These are phyloP conservation scores for Mortierella sp. DNA, from an alignment of 371 early-diverging fungal genomes.

Conservation along the genomic window DNA sequence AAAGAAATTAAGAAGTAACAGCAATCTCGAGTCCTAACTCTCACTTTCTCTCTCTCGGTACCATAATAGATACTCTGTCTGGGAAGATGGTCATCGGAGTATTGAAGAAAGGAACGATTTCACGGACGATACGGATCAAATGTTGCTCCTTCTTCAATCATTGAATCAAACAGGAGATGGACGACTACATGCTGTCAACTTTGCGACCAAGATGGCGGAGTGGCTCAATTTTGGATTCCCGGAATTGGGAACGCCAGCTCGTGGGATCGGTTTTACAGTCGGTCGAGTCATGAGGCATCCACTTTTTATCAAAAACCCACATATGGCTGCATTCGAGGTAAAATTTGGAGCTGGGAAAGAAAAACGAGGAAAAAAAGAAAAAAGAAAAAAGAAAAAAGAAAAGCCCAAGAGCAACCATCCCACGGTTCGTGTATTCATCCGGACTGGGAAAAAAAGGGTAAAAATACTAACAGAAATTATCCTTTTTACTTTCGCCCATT, in stretches of 20 bases:
- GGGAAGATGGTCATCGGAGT: conserved; percentile 52
- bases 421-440: too few relatives aligned
- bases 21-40: too few relatives aligned
- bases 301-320: conserved; percentile 52
- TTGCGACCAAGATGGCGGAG: conserved; percentile 57
- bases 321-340: conserved; percentile 52
- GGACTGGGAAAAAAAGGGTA: too few relatives aligned
- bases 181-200: conserved; percentile 57
- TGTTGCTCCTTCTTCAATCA: conserved; percentile 64
- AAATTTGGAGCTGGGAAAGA: too few relatives aligned
- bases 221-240: conserved; percentile 62
- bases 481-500: not conserved
- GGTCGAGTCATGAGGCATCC: conserved; percentile 57
- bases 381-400: too few relatives aligned
- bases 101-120: conserved; percentile 62
- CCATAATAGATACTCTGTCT: conserved; percentile 41
- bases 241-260: conserved; percentile 61
- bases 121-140: conserved; percentile 77
- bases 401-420: too few relatives aligned
- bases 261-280: conserved; percentile 63
- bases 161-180: conserved; percentile 58
- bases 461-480: too few relatives aligned
- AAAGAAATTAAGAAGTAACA: too few relatives aligned
- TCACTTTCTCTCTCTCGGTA: not conserved
- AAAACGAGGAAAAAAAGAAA: too few relatives aligned